These are phyloP conservation scores for Kwoniella shivajii DNA, from an alignment of 1,284 basidiomycete genomes.

Conservation along the genomic window DNA sequence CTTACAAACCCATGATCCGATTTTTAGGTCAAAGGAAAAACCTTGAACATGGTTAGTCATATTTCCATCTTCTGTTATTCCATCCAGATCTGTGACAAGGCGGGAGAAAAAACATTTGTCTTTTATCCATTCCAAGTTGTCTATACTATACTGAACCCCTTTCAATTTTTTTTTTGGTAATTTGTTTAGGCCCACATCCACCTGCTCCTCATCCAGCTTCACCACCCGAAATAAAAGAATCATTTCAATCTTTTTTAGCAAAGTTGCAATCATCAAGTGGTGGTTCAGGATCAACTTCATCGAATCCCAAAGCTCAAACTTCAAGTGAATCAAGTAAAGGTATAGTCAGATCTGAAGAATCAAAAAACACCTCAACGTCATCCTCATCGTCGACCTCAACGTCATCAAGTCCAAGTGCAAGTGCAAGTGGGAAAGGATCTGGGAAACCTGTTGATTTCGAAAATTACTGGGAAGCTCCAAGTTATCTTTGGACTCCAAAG, in stretches of 20 bases:
- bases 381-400: neutral
- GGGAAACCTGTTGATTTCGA: constrained; percentile 57
- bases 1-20: constrained; percentile 68
- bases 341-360: constrained; percentile 11
- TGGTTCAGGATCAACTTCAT: constrained; percentile 26
- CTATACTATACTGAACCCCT: neutral
- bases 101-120: neutral
- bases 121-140: neutral
- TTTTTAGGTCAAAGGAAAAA: constrained; percentile 73
- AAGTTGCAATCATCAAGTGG: constrained; percentile 58
- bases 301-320: constrained; percentile 38
- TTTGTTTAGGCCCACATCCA: constrained; percentile 59
- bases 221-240: constrained; percentile 67
- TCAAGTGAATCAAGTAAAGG: constrained; percentile 18
- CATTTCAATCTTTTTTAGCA: constrained; percentile 64
- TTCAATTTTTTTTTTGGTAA: neutral
- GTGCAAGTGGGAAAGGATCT: constrained; percentile 20
- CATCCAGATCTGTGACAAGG: too few species aligned
- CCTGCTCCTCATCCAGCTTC: constrained; percentile 75
- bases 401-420: neutral
- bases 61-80: too few species aligned
- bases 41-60: constrained; percentile 60
- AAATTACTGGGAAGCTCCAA: constrained; percentile 79
- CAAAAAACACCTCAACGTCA: constrained; percentile 5
- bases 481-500: constrained; percentile 66